Percentiles rank a stretch among this genome's conserved stretches.
Conservation (phyloP, 352 stramenopile species). For the Phytopythium helicoides region DNA sequence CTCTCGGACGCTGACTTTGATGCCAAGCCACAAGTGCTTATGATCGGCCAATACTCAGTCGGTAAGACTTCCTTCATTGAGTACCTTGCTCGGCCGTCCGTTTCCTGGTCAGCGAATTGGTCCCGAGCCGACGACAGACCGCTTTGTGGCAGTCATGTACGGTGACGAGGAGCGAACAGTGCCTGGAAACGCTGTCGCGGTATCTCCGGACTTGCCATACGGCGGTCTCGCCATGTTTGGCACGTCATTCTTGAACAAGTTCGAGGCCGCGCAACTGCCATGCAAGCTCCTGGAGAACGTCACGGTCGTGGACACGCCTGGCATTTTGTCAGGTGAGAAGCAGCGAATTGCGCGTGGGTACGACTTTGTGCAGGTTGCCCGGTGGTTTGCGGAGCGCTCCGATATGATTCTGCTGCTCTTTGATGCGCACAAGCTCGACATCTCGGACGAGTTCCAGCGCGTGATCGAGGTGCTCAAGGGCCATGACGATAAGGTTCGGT, state of each 20-base stretch:
- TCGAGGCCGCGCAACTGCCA: conserved; percentile 95
- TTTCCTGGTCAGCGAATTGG: conserved; percentile 97
- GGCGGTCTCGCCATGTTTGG: conserved; percentile 95
- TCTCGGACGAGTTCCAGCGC: conserved; percentile 98
- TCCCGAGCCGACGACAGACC: conserved; percentile 98
- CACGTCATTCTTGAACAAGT: conserved; percentile 98
- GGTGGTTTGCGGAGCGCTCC: conserved; percentile 95
- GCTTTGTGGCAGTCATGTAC: conserved; percentile 98
- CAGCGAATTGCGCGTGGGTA: conserved; percentile 96
- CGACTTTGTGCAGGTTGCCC: conserved; percentile 93
- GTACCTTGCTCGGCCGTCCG: conserved; percentile 94
- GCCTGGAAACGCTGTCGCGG: conserved; percentile 95
- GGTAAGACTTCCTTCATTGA: conserved; percentile 99
- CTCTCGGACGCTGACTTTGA: conserved; percentile 96
- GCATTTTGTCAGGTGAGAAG: conserved; percentile 98
- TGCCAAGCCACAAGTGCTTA: conserved; percentile 97
- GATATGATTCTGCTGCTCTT: conserved; percentile 99
- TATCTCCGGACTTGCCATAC: conserved; percentile 94
- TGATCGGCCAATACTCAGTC: conserved; percentile 98
- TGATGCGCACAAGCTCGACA: conserved; percentile 99
- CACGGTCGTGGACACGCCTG: conserved; percentile 98
- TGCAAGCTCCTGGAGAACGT: conserved; percentile 94
- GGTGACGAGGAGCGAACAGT: conserved; percentile 96
- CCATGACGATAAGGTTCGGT: conserved; percentile 98
- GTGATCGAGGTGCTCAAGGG: conserved; percentile 96